Evolutionary conservation across 2,329 filamentous ascomycete genomes (phyloP), one percentile per base, ranked within the genome.

Genomic region (Ophiostoma perfectum): DNA sequence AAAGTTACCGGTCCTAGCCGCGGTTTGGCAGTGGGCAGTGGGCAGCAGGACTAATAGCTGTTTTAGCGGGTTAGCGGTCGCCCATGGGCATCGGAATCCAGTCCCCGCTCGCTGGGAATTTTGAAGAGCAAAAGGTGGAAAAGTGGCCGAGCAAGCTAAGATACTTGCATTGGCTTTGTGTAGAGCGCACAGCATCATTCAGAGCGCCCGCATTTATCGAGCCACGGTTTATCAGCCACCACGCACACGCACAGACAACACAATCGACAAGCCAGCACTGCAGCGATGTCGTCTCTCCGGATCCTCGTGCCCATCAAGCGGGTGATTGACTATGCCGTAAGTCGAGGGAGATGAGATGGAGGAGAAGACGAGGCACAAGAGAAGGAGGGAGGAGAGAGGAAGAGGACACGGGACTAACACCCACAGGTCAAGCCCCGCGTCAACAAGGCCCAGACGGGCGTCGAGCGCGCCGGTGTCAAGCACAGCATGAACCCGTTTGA

Each of bases 401-500:
- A 42, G 36, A 8, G 16, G n/a, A 64, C 16, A 18, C n/a, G 18
- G 14, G 18, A 36, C 64, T 52, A 44, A 64, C 68, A 42, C 41
- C 7, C 5, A 45, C 74, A 89, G 87, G 85, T 89, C 82, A 89
- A 88, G 76, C 86, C 86, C 69, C 86, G 87, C 73, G 86, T 89
- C 78, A 89, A 89, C 82, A 89, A 88, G 78, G 80, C 86, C 75
- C 84, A 86, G 80, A 97, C 94, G 71, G 94, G 88, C 77, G 90
- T 99, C 80, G 94, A 97, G 81, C 97, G 91, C 68, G 85, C 89
- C 72, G 91, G 91, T 74, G 93, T 98, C 76, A 98, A 98, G 81
- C 94, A 98, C 85, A 93, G 90, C 78, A 94, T 99, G 87, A 99
- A 98, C 84, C 95, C 95, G 27, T 99, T 99, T 81, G 95, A 99